Conservation (phyloP, 1,284 basidiomycete genomes). For the Heliocybe sulcata region DNA sequence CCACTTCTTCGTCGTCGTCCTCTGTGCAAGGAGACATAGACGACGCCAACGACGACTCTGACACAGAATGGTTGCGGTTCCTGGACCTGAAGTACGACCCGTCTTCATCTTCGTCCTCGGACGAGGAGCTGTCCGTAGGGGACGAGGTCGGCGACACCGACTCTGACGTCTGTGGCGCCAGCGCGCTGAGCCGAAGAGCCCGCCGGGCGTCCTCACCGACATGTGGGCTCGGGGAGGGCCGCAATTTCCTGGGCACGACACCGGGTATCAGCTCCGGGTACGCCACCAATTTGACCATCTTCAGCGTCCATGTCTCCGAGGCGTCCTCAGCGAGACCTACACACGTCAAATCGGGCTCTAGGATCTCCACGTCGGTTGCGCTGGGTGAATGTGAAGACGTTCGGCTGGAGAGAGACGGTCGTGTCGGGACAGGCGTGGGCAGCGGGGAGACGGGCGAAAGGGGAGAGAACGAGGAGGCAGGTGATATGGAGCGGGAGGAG, state of each 20-base stretch:
- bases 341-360: constrained; percentile 25
- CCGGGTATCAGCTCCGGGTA: constrained; percentile 60
- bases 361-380: constrained; percentile 21
- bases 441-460: constrained; percentile 2
- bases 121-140: not conserved
- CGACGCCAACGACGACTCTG: not conserved
- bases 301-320: constrained; percentile 63
- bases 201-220: not conserved
- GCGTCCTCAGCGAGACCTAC: constrained; percentile 44
- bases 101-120: constrained; percentile 1
- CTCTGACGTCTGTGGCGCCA: not conserved
- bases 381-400: constrained; percentile 19
- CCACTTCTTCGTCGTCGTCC: not conserved
- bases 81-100: not conserved
- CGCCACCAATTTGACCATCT: constrained; percentile 67
- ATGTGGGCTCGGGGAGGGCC: not conserved
- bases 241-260: not conserved
- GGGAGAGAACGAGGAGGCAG: not conserved
- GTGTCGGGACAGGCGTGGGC: constrained; percentile 2
- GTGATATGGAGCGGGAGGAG: constrained; percentile 8
- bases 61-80: not conserved
- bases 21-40: not conserved
- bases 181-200: not conserved
- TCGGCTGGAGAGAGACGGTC: constrained; percentile 10
- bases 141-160: not conserved